These are phyloP conservation scores for Nakazawaea pomicola DNA, from an alignment of 805 yeast genomes.

Conservation along the genomic window DNA sequence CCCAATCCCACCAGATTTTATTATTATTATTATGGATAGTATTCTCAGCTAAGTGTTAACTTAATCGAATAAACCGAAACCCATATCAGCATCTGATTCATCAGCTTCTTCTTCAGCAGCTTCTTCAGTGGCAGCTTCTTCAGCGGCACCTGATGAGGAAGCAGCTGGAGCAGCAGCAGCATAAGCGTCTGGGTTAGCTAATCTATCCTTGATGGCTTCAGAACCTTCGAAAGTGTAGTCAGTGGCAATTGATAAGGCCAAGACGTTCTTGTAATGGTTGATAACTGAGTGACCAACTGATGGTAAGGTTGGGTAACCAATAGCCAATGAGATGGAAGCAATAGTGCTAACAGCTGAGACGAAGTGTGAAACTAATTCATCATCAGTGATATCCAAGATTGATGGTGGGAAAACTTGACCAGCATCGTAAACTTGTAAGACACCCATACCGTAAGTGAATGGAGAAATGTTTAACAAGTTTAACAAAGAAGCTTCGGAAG, in stretches of 20 bases:
- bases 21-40: too few species aligned
- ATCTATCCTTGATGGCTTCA: slow-evolving; percentile 98
- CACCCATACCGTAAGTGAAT: slow-evolving; percentile 96
- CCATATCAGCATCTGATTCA: slow-evolving; percentile 80
- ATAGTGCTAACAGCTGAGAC: slow-evolving; percentile 88
- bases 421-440: slow-evolving; percentile 95
- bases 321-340: slow-evolving; percentile 95
- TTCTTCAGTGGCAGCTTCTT: slow-evolving; percentile 65
- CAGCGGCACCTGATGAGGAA: slow-evolving; percentile 62
- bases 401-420: slow-evolving; percentile 97
- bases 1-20: too few species aligned
- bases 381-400: slow-evolving; percentile 98
- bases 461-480: slow-evolving; percentile 99
- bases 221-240: slow-evolving; percentile 99
- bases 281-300: slow-evolving; percentile 98
- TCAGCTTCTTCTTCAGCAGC: slow-evolving; percentile 68
- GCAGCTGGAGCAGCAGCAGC: slow-evolving; percentile 99
- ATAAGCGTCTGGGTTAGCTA: slow-evolving; percentile 99
- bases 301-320: slow-evolving; percentile 99
- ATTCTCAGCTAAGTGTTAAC: slow-evolving; percentile 11
- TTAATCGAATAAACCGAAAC: slow-evolving; percentile 98
- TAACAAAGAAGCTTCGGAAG: slow-evolving; percentile 96
- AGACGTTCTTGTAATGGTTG: slow-evolving; percentile 98
- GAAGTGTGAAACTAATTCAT: slow-evolving; percentile 89
- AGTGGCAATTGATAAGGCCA: slow-evolving; percentile 96